Evolutionary conservation across 192 early-diverging fungal species (phyloP), one percentile per base, ranked within the genome.

Genomic region (Rhizoclosmatium globosum): DNA sequence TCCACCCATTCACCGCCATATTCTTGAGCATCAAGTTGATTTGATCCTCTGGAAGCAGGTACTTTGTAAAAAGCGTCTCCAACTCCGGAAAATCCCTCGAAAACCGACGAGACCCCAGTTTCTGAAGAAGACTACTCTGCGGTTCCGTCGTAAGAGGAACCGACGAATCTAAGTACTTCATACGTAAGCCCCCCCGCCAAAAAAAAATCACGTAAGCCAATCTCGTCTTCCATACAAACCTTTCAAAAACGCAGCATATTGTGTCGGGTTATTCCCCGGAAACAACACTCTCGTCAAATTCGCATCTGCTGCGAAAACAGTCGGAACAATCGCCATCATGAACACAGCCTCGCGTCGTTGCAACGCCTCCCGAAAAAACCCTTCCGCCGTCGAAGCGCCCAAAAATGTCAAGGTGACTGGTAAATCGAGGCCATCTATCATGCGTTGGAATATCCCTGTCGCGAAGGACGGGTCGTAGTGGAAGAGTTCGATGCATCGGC

Each of bases 21-120:
- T 31, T 31, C 31, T 31, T 31, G 31, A 31, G 31, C 31, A 31
- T 31, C 31, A 31, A 31, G 31, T 31, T 31, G 0, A 31, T 31
- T 31, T 31, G 31, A 31, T 31, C 31, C 31, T 31, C 31, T 31
- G 31, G 31, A 31, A 31, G 31, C 31, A 31, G 31, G 42, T 38
- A 73, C 41, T 73, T 53, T 7, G 47, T 13, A 13, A 59, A 17
- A 59, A 58, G 59, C 13, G 9, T 38, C 2, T n/a, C 50, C 15
- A 73, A 56, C 47, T 73, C 71, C n/a, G 71, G 71, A 59, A 73
- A 73, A 17, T 73, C 71, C 11, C n/a, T 21, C 21, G 23, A 31
- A 23, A 57, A 73, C 15, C 59, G 56, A 23, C 19, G 9, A 6
- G 71, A 58, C 23, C 44, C 19, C 31, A 31, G 31, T 31, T 31